These are phyloP conservation scores for Beauveria sp. DNA, from an alignment of 2,329 filamentous ascomycete species.

Conservation along the genomic window DNA sequence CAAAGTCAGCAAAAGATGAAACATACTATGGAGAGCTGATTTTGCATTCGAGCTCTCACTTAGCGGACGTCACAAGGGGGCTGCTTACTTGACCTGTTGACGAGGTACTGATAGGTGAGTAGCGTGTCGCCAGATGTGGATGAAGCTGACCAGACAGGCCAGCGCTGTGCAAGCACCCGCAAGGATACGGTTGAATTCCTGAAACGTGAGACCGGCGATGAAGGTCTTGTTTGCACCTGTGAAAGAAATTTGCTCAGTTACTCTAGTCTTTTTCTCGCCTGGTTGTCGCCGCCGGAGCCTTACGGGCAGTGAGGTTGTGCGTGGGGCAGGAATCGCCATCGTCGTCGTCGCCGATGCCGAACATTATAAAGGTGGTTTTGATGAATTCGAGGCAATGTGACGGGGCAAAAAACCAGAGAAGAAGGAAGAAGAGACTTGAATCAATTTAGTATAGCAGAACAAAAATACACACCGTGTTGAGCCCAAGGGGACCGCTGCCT, in stretches of 20 bases:
- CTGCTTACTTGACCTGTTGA: constrained; percentile 31
- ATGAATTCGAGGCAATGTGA: neutral
- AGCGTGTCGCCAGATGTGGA: constrained; percentile 27
- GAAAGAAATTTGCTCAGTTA: neutral
- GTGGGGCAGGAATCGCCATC: constrained; percentile 4
- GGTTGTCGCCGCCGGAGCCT: neutral
- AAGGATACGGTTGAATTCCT: constrained; percentile 27
- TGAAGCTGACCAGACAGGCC: constrained; percentile 21
- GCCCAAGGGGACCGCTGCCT: neutral
- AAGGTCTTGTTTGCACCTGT: constrained; percentile 9
- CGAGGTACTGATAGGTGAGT: constrained; percentile 32
- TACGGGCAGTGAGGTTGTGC: constrained; percentile 9
- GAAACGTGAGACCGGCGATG: constrained; percentile 11
- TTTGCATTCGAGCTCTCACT: neutral
- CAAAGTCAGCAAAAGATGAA: neutral
- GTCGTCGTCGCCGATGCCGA: constrained; percentile 10
- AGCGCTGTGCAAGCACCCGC: constrained; percentile 27
- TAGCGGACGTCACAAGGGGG: neutral
- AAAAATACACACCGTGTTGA: neutral
- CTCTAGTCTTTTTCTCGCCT: neutral
- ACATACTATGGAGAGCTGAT: neutral
- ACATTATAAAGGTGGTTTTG: neutral
- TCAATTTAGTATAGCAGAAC: neutral
- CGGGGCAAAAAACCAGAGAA: neutral
- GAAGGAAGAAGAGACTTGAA: neutral